A percentile compares a stretch with the other conserved stretches of the same genome.
Conservation (phyloP, 257 asterid species). For the Salvia splendens region DNA sequence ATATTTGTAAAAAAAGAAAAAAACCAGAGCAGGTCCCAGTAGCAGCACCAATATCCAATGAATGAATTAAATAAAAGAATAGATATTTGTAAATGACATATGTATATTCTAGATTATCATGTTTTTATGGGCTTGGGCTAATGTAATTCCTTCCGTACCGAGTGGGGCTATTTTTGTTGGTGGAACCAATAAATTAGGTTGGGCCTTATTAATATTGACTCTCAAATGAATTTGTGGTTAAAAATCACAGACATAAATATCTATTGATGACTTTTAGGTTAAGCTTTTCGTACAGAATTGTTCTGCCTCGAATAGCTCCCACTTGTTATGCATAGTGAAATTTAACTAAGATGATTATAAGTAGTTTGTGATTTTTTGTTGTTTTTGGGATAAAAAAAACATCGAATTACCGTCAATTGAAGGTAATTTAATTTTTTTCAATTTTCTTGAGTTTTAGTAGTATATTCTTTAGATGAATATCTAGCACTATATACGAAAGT, state of each 20-base stretch:
- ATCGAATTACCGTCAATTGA: too few species aligned
- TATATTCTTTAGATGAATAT: background rate
- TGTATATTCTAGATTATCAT: background rate
- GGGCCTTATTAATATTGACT: background rate
- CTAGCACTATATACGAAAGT: background rate
- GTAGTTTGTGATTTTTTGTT: background rate
- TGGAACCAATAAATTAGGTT: background rate
- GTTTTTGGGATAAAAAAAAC: too few species aligned
- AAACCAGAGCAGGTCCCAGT: background rate
- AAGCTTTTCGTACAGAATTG: background rate
- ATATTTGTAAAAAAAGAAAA: background rate
- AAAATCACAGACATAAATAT: background rate
- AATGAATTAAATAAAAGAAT: background rate
- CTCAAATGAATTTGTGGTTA: background rate
- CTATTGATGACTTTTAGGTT: background rate
- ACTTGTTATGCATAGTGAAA: background rate
- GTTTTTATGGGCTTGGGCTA: background rate
- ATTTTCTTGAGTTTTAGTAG: too few species aligned
- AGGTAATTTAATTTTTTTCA: too few species aligned
- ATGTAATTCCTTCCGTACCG: background rate
- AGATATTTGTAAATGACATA: background rate
- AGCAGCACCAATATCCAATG: background rate
- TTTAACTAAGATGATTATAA: background rate
- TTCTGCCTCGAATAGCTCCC: background rate
- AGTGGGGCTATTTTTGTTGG: background rate